These are phyloP conservation scores for carrot (Daucus carota) DNA, from an alignment of 129 eudicot species.

Conservation along the genomic window DNA sequence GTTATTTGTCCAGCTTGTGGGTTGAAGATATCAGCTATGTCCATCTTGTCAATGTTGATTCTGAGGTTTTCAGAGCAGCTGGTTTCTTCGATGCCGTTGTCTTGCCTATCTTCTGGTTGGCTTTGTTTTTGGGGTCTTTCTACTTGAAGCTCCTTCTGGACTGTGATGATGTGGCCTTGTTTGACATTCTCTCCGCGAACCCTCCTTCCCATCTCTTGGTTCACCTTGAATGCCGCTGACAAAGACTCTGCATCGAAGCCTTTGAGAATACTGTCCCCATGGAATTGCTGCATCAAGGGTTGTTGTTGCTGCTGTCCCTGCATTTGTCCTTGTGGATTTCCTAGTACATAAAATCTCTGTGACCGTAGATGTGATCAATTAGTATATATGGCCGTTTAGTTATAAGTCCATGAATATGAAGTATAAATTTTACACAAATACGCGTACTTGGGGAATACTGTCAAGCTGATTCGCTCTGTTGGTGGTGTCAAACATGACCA, in stretches of 20 bases:
- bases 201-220: conserved; percentile 38
- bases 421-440: no score
- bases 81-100: no score
- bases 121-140: conserved; percentile 36
- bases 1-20: no score
- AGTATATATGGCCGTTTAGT: no score
- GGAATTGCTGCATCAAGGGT: background rate
- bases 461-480: conserved; percentile 70
- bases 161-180: conserved; percentile 47
- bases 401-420: no score
- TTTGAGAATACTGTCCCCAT: conserved; percentile 28
- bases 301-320: background rate
- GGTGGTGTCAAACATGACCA: conserved; percentile 38
- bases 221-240: conserved; percentile 38
- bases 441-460: conserved; percentile 41
- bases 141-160: conserved; percentile 47
- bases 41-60: no score
- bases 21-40: no score
- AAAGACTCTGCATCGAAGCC: conserved; percentile 25
- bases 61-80: no score
- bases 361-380: background rate
- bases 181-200: conserved; percentile 41
- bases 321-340: conserved; percentile 32
- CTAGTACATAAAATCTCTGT: conserved; percentile 65
- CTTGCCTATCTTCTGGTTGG: background rate